Conservation (phyloP, 371 early-diverging fungal genomes). For the Catenaria anguillulae region DNA sequence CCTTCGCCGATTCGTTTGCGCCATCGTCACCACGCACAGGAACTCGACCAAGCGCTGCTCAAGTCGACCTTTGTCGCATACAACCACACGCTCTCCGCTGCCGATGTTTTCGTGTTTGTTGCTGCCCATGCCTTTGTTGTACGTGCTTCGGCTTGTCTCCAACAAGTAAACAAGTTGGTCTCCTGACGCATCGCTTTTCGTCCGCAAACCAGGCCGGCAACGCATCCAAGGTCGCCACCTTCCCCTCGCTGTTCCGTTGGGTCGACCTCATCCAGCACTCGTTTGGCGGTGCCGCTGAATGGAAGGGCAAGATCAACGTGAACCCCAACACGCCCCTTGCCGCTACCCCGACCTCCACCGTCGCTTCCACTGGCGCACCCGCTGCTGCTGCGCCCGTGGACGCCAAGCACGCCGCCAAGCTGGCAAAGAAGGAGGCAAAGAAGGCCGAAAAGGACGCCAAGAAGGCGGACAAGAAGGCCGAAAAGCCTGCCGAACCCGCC, state of each 20-base stretch:
- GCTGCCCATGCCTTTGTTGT: slow-evolving; percentile 43
- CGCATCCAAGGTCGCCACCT: slow-evolving; percentile 16
- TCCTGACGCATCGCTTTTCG: neutral
- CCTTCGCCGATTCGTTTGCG: too few species aligned
- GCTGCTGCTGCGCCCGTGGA: slow-evolving; percentile 20
- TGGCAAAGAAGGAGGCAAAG: slow-evolving; percentile 20
- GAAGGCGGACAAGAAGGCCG: slow-evolving; percentile 39
- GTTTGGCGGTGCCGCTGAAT: slow-evolving; percentile 28
- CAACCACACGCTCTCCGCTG: slow-evolving; percentile 42
- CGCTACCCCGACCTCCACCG: slow-evolving; percentile 10
- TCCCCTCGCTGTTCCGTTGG: slow-evolving; percentile 51
- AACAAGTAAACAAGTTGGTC: too few species aligned
- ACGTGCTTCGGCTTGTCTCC: slow-evolving; percentile 11
- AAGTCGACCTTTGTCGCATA: slow-evolving; percentile 43
- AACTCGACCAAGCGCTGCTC: slow-evolving; percentile 46
- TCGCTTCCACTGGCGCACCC: slow-evolving; percentile 13
- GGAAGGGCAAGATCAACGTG: slow-evolving; percentile 30
- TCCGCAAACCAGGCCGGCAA: slow-evolving; percentile 13
- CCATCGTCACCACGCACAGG: slow-evolving; percentile 17
- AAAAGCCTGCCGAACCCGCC: slow-evolving; percentile 17
- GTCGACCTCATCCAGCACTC: slow-evolving; percentile 59
- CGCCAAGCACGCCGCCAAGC: slow-evolving; percentile 31
- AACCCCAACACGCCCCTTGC: slow-evolving; percentile 36
- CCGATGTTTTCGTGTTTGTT: slow-evolving; percentile 54
- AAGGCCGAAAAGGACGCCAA: slow-evolving; percentile 23